These are phyloP conservation scores for Limnanthes douglasii DNA, from an alignment of 345 rosid genomes.

Conservation along the genomic window DNA sequence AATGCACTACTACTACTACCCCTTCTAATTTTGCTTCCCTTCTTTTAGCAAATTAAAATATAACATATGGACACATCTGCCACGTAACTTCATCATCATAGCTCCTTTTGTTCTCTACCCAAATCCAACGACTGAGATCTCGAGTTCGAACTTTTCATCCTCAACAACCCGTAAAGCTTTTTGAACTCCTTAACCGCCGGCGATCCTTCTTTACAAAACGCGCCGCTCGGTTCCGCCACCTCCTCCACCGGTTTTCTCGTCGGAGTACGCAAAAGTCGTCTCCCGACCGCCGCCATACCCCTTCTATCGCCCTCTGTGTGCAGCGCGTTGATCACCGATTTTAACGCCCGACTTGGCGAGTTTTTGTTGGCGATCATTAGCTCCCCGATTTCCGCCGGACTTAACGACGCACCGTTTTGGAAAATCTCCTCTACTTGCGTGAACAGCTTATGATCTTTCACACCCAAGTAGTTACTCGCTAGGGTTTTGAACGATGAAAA, in stretches of 20 bases:
- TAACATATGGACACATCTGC: too few species aligned
- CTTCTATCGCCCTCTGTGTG: conserved; percentile 64
- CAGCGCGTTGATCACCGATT: conserved; percentile 61
- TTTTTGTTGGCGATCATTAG: conserved; percentile 78
- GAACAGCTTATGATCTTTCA: conserved; percentile 87
- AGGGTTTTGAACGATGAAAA: conserved; percentile 64
- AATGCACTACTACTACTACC: too few species aligned
- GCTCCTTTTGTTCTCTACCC: conserved; percentile 11
- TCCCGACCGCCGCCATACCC: conserved; percentile 15
- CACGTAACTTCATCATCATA: conserved; percentile 9
- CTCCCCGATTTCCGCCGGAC: conserved; percentile 88
- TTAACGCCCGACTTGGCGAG: conserved; percentile 94
- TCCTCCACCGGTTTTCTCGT: conserved; percentile 22
- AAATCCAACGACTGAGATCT: conserved; percentile 36
- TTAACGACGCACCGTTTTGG: conserved; percentile 58
- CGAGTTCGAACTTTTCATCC: conserved; percentile 31
- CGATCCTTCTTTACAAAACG: conserved; percentile 27
- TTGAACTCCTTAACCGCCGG: conserved; percentile 51
- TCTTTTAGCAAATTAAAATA: too few species aligned
- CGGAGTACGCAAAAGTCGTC: conserved; percentile 17
- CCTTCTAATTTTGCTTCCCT: too few species aligned
- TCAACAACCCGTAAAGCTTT: conserved; percentile 55
- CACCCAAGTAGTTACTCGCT: conserved; percentile 62
- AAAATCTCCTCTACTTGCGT: conserved; percentile 81
- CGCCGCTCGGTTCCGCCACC: conserved; percentile 18